Evolutionary conservation across 179 eudicot species (phyloP).

Genomic region (Sideroxylon spinosum): DNA sequence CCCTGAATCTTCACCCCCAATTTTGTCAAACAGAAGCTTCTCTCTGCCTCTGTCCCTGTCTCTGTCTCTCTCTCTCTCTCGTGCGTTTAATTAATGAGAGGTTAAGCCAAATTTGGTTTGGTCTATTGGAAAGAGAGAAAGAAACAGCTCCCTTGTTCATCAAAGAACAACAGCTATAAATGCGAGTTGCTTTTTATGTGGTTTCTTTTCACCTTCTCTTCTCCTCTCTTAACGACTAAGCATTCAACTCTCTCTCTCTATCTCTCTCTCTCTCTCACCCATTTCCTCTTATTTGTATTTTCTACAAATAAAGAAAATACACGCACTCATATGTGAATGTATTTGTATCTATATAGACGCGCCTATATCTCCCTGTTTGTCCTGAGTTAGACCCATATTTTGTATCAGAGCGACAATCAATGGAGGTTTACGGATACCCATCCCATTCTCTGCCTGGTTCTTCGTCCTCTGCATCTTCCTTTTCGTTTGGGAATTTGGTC

Average conservation of each 20-base stretch:
- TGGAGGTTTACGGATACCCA: constrained; percentile 54
- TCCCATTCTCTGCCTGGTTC: constrained; percentile 45
- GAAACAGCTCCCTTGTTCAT: not conserved
- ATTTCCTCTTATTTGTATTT: not conserved
- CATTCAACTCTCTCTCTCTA: not conserved
- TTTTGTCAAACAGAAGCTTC: constrained; percentile 21
- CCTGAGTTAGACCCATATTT: not conserved
- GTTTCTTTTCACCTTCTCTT: constrained; percentile 19
- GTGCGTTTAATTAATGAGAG: not conserved
- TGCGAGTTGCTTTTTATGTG: constrained; percentile 20
- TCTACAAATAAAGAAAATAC: not conserved
- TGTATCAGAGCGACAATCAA: constrained; percentile 9
- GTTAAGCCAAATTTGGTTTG: not conserved
- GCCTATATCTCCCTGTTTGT: not conserved
- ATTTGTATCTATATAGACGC: not conserved
- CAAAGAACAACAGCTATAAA: constrained; percentile 14
- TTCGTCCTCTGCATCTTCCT: constrained; percentile 29
- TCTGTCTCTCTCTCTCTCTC: not conserved
- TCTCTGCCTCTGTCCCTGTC: not conserved
- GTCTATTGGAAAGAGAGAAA: not conserved
- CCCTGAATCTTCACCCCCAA: not conserved
- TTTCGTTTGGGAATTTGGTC: constrained; percentile 37
- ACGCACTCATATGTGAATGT: not conserved
- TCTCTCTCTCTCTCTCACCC: not conserved
- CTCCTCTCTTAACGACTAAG: constrained; percentile 16